Conservation (phyloP, 1,284 basidiomycete species). For the Lentinus polychrous region DNA sequence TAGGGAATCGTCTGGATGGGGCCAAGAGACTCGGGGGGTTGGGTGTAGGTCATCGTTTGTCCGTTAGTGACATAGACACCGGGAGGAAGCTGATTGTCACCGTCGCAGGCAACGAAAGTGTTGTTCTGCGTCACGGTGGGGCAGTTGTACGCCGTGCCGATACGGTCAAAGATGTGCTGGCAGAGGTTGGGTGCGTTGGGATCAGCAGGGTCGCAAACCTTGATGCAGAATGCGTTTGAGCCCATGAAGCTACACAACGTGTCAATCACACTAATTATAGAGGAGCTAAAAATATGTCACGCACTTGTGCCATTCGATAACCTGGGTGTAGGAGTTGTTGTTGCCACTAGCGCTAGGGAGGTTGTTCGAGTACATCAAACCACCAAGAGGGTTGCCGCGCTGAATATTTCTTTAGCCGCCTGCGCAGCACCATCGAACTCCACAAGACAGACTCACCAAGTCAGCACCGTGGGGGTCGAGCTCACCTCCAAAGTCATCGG, state of each 20-base stretch:
- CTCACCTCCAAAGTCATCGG: slow-evolving; percentile 62
- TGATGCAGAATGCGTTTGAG: slow-evolving; percentile 40
- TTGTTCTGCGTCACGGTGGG: slow-evolving; percentile 33
- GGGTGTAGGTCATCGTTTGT: slow-evolving; percentile 41
- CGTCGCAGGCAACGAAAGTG: slow-evolving; percentile 40
- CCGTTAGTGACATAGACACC: slow-evolving; percentile 47
- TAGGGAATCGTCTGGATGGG: slow-evolving; percentile 56
- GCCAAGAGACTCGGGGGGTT: slow-evolving; percentile 55
- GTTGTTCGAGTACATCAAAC: slow-evolving; percentile 42
- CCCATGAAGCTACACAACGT: slow-evolving; percentile 38
- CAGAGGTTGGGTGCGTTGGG: slow-evolving; percentile 34
- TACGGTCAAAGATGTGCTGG: slow-evolving; percentile 41
- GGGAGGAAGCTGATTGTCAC: slow-evolving; percentile 56
- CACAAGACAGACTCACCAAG: slow-evolving; percentile 17
- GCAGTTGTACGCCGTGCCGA: slow-evolving; percentile 45
- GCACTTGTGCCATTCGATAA: slow-evolving; percentile 39
- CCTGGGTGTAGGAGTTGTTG: slow-evolving; percentile 31
- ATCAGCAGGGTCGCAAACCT: slow-evolving; percentile 44
- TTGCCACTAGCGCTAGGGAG: slow-evolving; percentile 29
- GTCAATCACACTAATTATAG: neutral
- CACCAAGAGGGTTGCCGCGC: slow-evolving; percentile 49
- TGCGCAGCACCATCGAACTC: neutral
- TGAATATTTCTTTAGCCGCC: slow-evolving; percentile 7
- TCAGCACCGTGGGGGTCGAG: slow-evolving; percentile 49
- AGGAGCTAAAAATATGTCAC: slow-evolving; percentile 9